These are phyloP conservation scores for Pestalotiopsis sp. DNA, from an alignment of 2,329 filamentous ascomycete species.

Conservation along the genomic window DNA sequence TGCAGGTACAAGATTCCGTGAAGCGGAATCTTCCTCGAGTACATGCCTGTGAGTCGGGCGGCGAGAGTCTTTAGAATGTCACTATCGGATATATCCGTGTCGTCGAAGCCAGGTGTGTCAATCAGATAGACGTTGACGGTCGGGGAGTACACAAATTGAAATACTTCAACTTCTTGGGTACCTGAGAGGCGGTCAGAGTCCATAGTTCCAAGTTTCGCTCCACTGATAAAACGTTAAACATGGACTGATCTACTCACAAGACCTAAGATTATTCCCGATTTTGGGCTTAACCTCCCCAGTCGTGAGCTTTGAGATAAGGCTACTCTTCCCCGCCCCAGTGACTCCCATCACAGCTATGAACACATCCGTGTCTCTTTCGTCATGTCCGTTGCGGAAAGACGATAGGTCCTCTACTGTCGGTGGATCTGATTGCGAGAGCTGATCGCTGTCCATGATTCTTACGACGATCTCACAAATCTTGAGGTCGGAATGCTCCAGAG, in stretches of 20 bases:
- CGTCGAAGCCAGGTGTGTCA: background rate
- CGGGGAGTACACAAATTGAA: background rate
- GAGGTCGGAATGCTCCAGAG: too few species aligned
- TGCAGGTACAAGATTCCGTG: background rate
- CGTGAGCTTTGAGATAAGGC: background rate
- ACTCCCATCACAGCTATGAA: background rate
- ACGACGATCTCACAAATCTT: background rate
- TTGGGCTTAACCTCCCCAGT: background rate
- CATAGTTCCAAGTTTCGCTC: fast-evolving
- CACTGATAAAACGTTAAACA: background rate
- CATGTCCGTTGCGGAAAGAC: background rate
- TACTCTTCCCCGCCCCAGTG: background rate
- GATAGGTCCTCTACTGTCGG: background rate
- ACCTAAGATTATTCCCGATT: background rate
- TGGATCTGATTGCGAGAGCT: background rate
- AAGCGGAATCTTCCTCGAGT: background rate
- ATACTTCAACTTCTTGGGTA: background rate
- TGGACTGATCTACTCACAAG: background rate
- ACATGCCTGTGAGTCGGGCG: background rate
- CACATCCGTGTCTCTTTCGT: background rate
- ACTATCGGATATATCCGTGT: background rate
- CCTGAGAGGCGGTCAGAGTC: background rate
- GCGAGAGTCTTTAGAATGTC: background rate
- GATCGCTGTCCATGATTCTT: background rate
- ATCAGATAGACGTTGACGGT: background rate